A percentile compares a stretch with the other conserved stretches of the same genome.
Evolutionary conservation across 768 basidiomycete genomes (phyloP).

Genomic region (Auriscalpium vulgare): DNA sequence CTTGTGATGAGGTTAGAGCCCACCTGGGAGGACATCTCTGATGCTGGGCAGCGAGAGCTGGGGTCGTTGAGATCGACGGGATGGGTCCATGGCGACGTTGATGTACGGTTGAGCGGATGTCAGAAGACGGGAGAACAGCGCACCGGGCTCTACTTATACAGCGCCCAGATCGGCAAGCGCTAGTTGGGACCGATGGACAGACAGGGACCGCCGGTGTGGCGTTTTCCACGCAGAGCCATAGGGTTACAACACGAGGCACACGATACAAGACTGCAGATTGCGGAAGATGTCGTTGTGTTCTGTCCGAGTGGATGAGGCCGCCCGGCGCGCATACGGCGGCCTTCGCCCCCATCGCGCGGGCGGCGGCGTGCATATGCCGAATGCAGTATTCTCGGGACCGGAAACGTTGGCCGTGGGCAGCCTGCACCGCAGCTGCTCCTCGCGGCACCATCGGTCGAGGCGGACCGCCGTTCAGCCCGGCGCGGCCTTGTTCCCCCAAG

Average conservation of each 20-base stretch:
- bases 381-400: neutral
- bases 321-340: neutral
- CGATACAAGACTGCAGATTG: neutral
- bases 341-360: neutral
- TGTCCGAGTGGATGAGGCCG: neutral
- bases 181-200: neutral
- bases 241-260: neutral
- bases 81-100: constrained; percentile 7
- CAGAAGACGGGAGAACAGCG: neutral
- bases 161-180: constrained; percentile 15
- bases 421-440: neutral
- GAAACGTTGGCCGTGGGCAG: neutral
- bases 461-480: neutral
- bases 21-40: constrained; percentile 24
- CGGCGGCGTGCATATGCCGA: constrained; percentile 2
- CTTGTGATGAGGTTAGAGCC: neutral
- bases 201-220: constrained; percentile 15
- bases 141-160: constrained; percentile 10
- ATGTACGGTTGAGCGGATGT: neutral
- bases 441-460: neutral
- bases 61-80: constrained; percentile 3
- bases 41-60: constrained; percentile 21
- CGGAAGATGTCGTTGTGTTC: neutral
- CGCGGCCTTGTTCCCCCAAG: neutral
- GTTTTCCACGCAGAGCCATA: constrained; percentile 11